Base-by-base conservation (phyloP, 805 yeast species). In the Suhomyces faveliae region DNA sequence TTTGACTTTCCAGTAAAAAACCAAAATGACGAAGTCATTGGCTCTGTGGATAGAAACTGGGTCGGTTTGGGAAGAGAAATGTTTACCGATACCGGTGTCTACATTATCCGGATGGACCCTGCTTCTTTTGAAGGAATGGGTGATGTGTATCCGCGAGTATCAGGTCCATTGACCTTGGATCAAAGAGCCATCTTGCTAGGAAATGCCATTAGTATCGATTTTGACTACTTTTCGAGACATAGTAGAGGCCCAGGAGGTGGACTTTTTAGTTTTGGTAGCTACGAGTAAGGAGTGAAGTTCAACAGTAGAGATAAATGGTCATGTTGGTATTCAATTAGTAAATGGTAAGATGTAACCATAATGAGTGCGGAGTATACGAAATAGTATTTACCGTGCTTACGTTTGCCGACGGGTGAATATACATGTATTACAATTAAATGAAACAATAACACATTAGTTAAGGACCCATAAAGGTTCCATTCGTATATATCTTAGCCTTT, bases 221-320 rank as follows among this genome's bases (percentile, higher is more conserved):
- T 89, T 66, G 99, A 94, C 67, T 94, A 91, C 69, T 94, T 94
- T 67, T 88, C 96, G n/a, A 79, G 98, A 63, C 97, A 91, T 63
- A 84, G 92, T 15, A 58, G 76, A 41, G 76, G 83, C 33, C 76
- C 77, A 19, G 72, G 71, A 5, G 67, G 68, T 1, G 77, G 79
- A 23, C 78, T 84, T 12, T 56, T 77, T 47, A 54, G 63, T 25
- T 65, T 70, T 41, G 64, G 67, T 3, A 53, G 56, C 15, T 58
- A 56, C 45, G 70, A 64, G 42, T 61, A 54, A 41, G n/a, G n/a
- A n/a, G n/a, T n/a, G n/a, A n/a, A n/a, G n/a, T n/a, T n/a, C n/a
- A n/a, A n/a, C n/a, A n/a, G n/a, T n/a, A n/a, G n/a, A n/a, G n/a
- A n/a, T n/a, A n/a, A n/a, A n/a, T n/a, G n/a, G n/a, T n/a, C 22